phyloP scores from a whole-genome alignment of 805 yeast genomes.

The Candida multigemmis region DNA sequence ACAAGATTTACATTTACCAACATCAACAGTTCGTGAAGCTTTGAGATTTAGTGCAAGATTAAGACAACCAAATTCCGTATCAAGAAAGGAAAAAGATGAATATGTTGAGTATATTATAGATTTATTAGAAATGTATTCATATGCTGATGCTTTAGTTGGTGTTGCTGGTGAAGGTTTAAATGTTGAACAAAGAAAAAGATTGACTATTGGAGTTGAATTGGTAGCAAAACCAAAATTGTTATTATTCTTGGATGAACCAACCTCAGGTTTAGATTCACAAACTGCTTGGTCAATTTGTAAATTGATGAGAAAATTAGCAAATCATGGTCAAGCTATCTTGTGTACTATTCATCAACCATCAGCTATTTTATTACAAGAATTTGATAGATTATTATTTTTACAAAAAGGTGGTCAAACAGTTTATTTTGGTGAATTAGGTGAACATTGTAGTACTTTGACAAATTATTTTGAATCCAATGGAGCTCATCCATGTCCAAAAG shows the following conservation, averaged over 20 bases:
- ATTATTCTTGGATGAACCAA: conserved; percentile 33
- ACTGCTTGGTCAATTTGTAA: conserved; percentile 35
- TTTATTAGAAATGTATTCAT: conserved; percentile 57
- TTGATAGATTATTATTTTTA: conserved; percentile 63
- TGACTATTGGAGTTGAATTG: conserved; percentile 33
- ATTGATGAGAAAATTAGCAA: conserved; percentile 30
- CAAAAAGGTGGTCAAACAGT: conserved; percentile 75
- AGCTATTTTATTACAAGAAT: conserved; percentile 66
- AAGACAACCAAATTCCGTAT: conserved; percentile 55
- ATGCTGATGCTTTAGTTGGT: conserved; percentile 77
- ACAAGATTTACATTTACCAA: conserved; percentile 66
- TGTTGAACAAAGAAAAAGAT: conserved; percentile 32
- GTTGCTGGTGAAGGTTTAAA: conserved; percentile 55
- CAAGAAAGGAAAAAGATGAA: conserved; percentile 49
- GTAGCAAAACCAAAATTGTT: conserved; percentile 31
- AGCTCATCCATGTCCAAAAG: conserved; percentile 36
- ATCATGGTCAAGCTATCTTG: conserved; percentile 32
- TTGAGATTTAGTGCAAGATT: conserved; percentile 61
- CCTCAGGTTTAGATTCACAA: conserved; percentile 35
- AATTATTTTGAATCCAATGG: conserved; percentile 66
- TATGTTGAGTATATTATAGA: conserved; percentile 65
- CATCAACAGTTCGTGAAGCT: conserved; percentile 69
- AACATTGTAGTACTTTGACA: conserved; percentile 47
- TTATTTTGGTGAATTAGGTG: conserved; percentile 75
- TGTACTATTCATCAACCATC: conserved; percentile 81